A percentile compares a stretch with the other conserved stretches of the same genome.
phyloP scores from a whole-genome alignment of 805 yeast genomes.

The Candida coquimbonensis region DNA sequence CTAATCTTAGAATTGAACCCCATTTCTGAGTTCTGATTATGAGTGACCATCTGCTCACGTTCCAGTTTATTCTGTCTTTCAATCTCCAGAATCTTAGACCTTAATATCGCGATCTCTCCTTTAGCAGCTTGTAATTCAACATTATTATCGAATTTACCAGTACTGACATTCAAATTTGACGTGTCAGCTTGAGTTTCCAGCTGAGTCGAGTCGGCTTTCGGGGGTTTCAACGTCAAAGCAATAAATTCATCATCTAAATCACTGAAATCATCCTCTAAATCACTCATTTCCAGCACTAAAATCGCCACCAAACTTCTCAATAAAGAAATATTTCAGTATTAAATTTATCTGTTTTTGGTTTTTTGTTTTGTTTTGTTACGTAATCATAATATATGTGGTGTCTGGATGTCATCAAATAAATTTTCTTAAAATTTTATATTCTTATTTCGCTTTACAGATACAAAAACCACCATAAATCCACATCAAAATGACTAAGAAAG shows the following conservation, averaged over 20 bases:
- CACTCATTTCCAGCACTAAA: conserved; percentile 7
- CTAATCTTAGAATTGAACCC: conserved; percentile 31
- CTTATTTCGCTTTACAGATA: background rate
- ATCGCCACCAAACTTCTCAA: background rate
- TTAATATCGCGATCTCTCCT: conserved; percentile 77
- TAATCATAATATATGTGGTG: background rate
- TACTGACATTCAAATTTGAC: background rate
- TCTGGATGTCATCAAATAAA: conserved; percentile 3
- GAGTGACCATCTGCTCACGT: conserved; percentile 18
- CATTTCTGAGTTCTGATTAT: conserved; percentile 14
- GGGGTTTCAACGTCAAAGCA: conserved; percentile 38
- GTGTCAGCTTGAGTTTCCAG: background rate
- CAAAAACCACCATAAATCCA: no score
- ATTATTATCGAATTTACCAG: background rate
- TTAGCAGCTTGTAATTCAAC: conserved; percentile 42
- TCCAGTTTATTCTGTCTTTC: conserved; percentile 29
- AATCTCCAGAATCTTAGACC: conserved; percentile 51
- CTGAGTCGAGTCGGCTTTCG: background rate
- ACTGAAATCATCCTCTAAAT: conserved; percentile 35
- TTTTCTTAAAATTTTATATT: background rate
- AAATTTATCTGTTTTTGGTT: no score
- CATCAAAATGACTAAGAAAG: conserved; percentile 4
- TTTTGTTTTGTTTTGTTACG: background rate
- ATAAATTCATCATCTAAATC: conserved; percentile 39
- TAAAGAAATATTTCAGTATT: no score